Conservation (phyloP, 139 green algal species). For the Axilococcus clingmanii region DNA sequence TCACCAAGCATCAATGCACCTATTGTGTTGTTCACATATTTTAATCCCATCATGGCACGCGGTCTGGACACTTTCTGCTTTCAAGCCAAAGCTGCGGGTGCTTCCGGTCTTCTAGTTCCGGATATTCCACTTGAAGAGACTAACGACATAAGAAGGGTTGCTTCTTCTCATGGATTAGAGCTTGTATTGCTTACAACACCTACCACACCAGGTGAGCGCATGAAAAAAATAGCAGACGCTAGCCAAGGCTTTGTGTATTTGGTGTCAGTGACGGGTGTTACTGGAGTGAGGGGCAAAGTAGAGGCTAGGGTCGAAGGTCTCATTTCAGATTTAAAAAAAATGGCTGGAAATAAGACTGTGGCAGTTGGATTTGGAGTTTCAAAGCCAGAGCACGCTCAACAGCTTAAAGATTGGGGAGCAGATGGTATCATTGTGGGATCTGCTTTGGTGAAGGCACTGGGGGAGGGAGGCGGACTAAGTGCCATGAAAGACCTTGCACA, state of each 20-base stretch:
- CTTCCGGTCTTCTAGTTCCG: constrained; percentile 85
- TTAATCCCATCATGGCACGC: constrained; percentile 93
- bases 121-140: constrained; percentile 98
- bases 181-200: constrained; percentile 88
- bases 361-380: constrained; percentile 96
- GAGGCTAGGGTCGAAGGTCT: constrained; percentile 69
- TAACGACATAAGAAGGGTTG: constrained; percentile 47
- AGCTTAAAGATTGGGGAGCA: constrained; percentile 85
- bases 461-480: constrained; percentile 55
- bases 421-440: constrained; percentile 95
- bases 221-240: constrained; percentile 65
- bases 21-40: constrained; percentile 97
- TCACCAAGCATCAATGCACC: constrained; percentile 61
- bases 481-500: constrained; percentile 47
- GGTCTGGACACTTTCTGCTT: constrained; percentile 79
- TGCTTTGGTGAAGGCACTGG: constrained; percentile 81
- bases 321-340: constrained; percentile 54
- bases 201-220: constrained; percentile 68
- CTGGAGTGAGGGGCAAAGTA: constrained; percentile 58
- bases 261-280: constrained; percentile 87
- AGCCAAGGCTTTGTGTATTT: constrained; percentile 97
- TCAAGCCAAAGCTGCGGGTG: constrained; percentile 76
- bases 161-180: constrained; percentile 66
- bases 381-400: constrained; percentile 58
- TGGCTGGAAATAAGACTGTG: constrained; percentile 70